Evolutionary conservation across 805 yeast species (phyloP).

Genomic region (Lipomyces chichibuensis): DNA sequence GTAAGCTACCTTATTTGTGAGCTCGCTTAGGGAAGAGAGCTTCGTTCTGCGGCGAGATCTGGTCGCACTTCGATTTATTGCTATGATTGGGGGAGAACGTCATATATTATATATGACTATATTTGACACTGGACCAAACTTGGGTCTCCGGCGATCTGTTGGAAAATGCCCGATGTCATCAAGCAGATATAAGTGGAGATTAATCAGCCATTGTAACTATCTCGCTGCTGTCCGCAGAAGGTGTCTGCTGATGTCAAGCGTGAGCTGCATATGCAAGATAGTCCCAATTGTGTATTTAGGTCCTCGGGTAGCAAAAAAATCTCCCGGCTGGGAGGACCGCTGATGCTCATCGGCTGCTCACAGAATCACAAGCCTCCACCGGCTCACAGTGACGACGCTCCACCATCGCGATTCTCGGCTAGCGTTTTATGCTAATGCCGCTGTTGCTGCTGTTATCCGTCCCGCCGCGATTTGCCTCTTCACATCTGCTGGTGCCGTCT

Average conservation of each 20-base stretch:
- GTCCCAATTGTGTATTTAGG: no score
- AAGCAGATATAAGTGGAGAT: not conserved
- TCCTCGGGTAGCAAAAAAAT: no score
- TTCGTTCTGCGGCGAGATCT: no score
- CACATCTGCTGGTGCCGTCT: not conserved
- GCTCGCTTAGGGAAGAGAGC: not conserved
- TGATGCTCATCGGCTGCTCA: not conserved
- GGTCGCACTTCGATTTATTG: no score
- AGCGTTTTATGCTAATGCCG: not conserved
- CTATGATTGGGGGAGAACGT: no score
- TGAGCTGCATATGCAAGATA: no score
- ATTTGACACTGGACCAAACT: not conserved
- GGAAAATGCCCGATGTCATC: not conserved
- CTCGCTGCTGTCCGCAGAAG: not conserved
- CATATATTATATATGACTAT: no score
- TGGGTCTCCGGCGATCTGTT: not conserved
- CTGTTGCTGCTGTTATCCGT: not conserved
- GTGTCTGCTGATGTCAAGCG: no score
- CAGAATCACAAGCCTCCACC: not conserved
- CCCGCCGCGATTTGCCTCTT: not conserved
- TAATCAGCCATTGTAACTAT: not conserved
- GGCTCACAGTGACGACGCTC: not conserved
- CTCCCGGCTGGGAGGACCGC: not conserved
- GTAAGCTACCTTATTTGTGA: not conserved
- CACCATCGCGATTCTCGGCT: not conserved